Base-by-base conservation (phyloP, 2,329 filamentous ascomycete species). In the Talaromyces verruculosus region DNA sequence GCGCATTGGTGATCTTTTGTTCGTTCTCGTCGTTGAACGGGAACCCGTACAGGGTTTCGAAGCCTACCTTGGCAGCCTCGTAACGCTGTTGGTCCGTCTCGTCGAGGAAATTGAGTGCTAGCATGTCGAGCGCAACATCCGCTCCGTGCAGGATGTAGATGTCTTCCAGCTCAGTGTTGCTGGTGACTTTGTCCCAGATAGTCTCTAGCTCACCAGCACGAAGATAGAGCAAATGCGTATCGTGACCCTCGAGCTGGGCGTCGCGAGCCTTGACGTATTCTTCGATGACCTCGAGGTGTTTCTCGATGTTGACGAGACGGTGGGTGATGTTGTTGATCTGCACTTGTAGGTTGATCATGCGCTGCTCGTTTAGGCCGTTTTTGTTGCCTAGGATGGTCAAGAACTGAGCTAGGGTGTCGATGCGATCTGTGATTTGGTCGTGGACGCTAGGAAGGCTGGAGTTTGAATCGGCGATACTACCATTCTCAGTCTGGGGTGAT, bases 61-160 rank as follows among this genome's bases (percentile, higher is more conserved):
- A 60, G 13, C 57, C 57, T 1, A 45, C 22, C 4, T 43, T 17
- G n/a, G 57, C 57, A 60, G 8, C 22, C 22, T 45, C 57, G 5
- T 41, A 60, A 6, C 57, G 57, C 22, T 28, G 37, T 8, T 43
- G 22, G 57, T 60, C 57, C 6, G 57, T 60, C 7, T 13, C 37
- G 5, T 60, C 8, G 17, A 60, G 57, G 15, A 28, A 28, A 2
- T 60, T 33, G 37, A 60, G 37, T 19, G 37, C 57, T 17, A 6
- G 39, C 6, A 60, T 60, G 39, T 60, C 57, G 22, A 60, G 57
- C 8, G 37, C 35, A 17, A 60, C 39, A 4, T 60, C 57, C 37
- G 57, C 39, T 45, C 39, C 57, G 6, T 43, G 57, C 3, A 28
- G 13, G 28, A 45, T 60, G 37, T 28, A 60, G 28, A 60, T 60